Evolutionary conservation across 2,329 filamentous ascomycete genomes (phyloP), one percentile per base, ranked within the genome.

Genomic region (Diplodia intermedia): DNA sequence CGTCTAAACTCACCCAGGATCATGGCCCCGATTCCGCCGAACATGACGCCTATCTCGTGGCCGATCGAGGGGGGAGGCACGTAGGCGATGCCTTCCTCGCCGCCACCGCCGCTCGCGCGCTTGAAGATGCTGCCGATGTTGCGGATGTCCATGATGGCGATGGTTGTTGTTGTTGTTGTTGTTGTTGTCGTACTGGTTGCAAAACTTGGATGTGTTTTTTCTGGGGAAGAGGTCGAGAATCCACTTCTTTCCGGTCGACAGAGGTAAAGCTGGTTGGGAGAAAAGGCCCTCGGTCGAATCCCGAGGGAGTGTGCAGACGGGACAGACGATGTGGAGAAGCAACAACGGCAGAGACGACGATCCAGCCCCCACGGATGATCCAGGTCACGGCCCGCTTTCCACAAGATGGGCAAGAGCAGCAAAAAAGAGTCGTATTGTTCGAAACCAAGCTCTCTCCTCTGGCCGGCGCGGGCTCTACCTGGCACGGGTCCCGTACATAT

Each of bases 41-140:
- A 70, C 67, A 71, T 71, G 26, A 72, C 61, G 3, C 71, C 71
- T 49, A 72, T 68, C 60, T 72, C 71, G 61, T 72, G 71, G 38
- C 71, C 71, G 18, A 71, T 43, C n/a, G 71, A 72, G 3, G 70
- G 70, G 18, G 69, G 15, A 6, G 70, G 61, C 26, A 66, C 18
- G 55, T 66, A 61, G 15, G 1, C 26, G 23, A 54, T 67, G 23
- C 55, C 66, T 14, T 67, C 66, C 7, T n/a, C 66, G 20, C 66
- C 66, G 8, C 47, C 50, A 12, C 54, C 43, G 23, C 54, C 54
- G 15, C 65, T 52, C 14, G 54, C 54, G 43, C 65, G 65, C 31
- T 52, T 67, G 40, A 60, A 49, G 18, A 67, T 8, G 8, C 57
- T 29, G 26, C 53, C 33, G 26, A 60, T 12, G 31, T 67, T 55